Evolutionary conservation across 176 grass and related monocot genomes (phyloP), one percentile per base, ranked within the genome.

Genomic region (Guadua angustifolia): DNA sequence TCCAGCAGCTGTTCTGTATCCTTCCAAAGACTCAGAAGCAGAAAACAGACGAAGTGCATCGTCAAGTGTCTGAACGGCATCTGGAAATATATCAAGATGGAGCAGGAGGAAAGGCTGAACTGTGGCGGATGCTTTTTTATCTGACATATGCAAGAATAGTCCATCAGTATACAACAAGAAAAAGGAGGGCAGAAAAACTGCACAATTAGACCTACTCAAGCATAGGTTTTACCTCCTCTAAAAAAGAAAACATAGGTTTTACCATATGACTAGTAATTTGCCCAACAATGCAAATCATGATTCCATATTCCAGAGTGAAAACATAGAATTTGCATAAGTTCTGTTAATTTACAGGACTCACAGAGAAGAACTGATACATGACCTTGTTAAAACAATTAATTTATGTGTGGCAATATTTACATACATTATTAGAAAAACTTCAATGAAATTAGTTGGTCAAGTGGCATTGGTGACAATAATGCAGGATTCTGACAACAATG

Each of bases 31-130:
- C 87, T 99, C 96, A 2, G 91, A 83, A 71, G 89, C 47, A 71
- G 86, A 92, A 61, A 99, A 99, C 13, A 95, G 71, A 91, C 45
- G 87, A 71, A 99, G 85, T 62, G 96, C 96, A 75, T 95, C 87
- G 13, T 91, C 88, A 38, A 99, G 91, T 10, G 87, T 92, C 24
- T 91, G 88, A 88, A 99, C 85, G 55, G 75, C 50, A 50, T 95
- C 93, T 46, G 93, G 89, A 47, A 95, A 92, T 85, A 99, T 99
- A 75, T 99, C 96, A 75, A 99, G 96, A 86, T 99, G 96, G 53
- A 99, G 89, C 53, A 99, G 88, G 44, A 95, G 86, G 88, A 88
- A 99, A 74, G 96, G 96, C 51, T 99, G 86, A 84, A 95, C 78
- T 15, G 93, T 95, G 53, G 91, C 96, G 4, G 96, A 99, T 4